phyloP scores from a whole-genome alignment of 148 eudicot species.

The Nyssa sinensis region DNA sequence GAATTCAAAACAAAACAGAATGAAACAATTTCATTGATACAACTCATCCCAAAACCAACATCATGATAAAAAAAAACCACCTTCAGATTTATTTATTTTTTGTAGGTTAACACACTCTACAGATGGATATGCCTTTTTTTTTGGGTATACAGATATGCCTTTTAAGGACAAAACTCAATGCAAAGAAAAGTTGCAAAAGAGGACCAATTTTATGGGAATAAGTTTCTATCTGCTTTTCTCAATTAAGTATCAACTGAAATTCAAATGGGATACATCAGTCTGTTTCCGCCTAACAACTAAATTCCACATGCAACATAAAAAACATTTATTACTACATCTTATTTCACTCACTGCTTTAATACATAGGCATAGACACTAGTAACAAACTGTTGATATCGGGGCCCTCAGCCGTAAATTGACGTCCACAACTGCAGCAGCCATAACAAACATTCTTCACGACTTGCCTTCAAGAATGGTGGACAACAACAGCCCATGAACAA shows the following conservation, averaged over 20 bases:
- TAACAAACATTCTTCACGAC: slow-evolving; percentile 28
- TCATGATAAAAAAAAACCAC: too few species aligned
- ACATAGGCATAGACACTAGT: slow-evolving; percentile 33
- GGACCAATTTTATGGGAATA: neutral
- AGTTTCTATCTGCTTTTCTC: neutral
- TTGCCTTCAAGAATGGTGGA: slow-evolving; percentile 63
- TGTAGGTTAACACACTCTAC: too few species aligned
- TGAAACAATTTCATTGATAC: too few species aligned
- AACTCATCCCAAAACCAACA: too few species aligned
- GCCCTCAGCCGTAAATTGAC: slow-evolving; percentile 12
- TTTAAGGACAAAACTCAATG: neutral
- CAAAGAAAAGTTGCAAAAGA: neutral
- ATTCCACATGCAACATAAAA: slow-evolving; percentile 28
- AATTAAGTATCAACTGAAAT: slow-evolving; percentile 17
- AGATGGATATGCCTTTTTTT: too few species aligned
- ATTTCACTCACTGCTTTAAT: slow-evolving; percentile 26
- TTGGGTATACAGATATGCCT: too few species aligned
- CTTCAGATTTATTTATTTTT: too few species aligned
- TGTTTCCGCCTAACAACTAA: slow-evolving; percentile 7
- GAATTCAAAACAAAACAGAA: too few species aligned
- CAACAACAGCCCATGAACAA: slow-evolving; percentile 67
- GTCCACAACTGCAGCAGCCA: slow-evolving; percentile 3
- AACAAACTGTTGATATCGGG: slow-evolving; percentile 14
- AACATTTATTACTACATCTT: slow-evolving; percentile 40
- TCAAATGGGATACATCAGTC: slow-evolving; percentile 11